Evolutionary conservation across 1,284 basidiomycete species (phyloP).

Genomic region (Porogramme epimiltina): DNA sequence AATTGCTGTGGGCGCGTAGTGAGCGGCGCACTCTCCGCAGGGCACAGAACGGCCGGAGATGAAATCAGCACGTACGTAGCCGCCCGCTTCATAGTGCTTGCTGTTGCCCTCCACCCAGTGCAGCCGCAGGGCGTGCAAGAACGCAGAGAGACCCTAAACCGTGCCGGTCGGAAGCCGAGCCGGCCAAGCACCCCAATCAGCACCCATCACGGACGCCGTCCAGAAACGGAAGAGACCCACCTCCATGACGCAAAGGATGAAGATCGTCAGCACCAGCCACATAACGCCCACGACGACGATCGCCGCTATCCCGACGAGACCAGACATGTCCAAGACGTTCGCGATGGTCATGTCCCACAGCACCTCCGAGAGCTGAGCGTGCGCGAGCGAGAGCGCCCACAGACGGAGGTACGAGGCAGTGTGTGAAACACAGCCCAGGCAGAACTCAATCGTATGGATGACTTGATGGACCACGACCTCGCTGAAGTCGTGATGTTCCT

Average conservation of each 20-base stretch:
- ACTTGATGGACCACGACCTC: conserved; percentile 97
- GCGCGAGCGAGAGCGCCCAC: conserved; percentile 97
- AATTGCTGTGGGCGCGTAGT: conserved; percentile 50
- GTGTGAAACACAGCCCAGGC: conserved; percentile 97
- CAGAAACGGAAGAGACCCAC: conserved; percentile 46
- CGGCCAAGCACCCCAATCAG: conserved; percentile 2
- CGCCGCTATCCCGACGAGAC: conserved; percentile 60
- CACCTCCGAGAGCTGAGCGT: conserved; percentile 97
- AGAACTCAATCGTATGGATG: conserved; percentile 99
- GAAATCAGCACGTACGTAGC: conserved; percentile 65
- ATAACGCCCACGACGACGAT: conserved; percentile 69
- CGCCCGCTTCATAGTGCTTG: conserved; percentile 93
- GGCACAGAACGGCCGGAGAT: conserved; percentile 26
- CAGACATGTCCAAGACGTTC: conserved; percentile 54
- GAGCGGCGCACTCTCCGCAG: conserved; percentile 31
- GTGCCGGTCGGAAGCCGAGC: conserved; percentile 21
- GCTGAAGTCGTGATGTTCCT: conserved; percentile 87
- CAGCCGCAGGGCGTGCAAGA: conserved; percentile 93
- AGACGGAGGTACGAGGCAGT: conserved; percentile 98
- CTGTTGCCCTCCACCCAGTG: conserved; percentile 99
- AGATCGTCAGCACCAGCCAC: conserved; percentile 85
- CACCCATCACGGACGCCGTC: neutral
- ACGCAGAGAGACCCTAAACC: conserved; percentile 84
- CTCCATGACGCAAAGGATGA: conserved; percentile 90
- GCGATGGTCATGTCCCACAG: conserved; percentile 87